Evolutionary conservation across 225 moss, liverwort and hornwort species (phyloP).

Genomic region (Lunularia cruciata): DNA sequence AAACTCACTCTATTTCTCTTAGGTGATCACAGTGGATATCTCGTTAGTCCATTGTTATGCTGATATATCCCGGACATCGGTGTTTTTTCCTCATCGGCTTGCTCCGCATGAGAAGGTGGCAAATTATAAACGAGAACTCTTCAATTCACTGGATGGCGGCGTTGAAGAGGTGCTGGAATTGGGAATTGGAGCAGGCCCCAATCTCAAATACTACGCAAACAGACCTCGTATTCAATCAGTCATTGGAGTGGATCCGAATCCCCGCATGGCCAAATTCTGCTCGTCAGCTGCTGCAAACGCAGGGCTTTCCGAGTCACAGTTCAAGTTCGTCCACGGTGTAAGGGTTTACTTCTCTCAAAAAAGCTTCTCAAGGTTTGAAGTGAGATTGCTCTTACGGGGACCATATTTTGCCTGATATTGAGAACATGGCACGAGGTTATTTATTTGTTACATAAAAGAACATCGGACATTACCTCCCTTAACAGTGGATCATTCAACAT

Average conservation of each 20-base stretch:
- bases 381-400: no score
- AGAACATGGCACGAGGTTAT: no score
- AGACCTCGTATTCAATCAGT: slow-evolving; percentile 52
- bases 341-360: slow-evolving; percentile 14
- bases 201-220: slow-evolving; percentile 72
- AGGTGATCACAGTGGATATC: background rate
- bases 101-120: slow-evolving; percentile 48
- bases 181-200: slow-evolving; percentile 87
- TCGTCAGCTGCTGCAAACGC: slow-evolving; percentile 55
- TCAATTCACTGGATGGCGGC: slow-evolving; percentile 53
- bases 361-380: no score
- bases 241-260: slow-evolving; percentile 84
- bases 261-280: slow-evolving; percentile 79
- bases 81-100: background rate
- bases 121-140: slow-evolving; percentile 74
- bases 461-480: no score
- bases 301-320: slow-evolving; percentile 66
- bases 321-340: slow-evolving; percentile 81
- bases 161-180: slow-evolving; percentile 69
- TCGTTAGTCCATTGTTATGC: background rate
- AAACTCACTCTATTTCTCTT: background rate
- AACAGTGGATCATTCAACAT: no score
- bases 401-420: no score
- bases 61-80: background rate
- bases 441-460: no score